A percentile compares a stretch with the other conserved stretches of the same genome.
phyloP scores from a whole-genome alignment of 2,329 filamentous ascomycete species.

The Myriosclerotinia duriaeana region DNA sequence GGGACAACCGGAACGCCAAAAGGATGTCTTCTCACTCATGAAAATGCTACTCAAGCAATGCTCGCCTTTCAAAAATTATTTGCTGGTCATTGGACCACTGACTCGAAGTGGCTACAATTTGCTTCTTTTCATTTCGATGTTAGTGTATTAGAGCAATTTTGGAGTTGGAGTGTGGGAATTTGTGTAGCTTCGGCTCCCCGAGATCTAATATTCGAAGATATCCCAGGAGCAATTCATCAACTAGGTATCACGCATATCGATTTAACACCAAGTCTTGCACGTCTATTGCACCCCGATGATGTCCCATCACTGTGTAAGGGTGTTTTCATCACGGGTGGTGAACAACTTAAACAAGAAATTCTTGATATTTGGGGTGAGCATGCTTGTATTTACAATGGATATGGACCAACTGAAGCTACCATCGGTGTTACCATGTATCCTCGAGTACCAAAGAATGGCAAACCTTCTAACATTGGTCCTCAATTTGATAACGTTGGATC shows the following conservation, averaged over 20 bases:
- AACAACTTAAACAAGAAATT: conserved; percentile 85
- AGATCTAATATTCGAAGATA: conserved; percentile 82
- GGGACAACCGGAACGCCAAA: conserved; percentile 44
- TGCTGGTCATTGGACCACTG: conserved; percentile 65
- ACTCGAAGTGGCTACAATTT: conserved; percentile 86
- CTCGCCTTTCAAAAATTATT: conserved; percentile 82
- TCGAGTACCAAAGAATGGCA: conserved; percentile 73
- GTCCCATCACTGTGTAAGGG: conserved; percentile 77
- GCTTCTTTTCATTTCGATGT: conserved; percentile 95
- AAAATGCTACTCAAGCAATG: conserved; percentile 87
- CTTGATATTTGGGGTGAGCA: conserved; percentile 80
- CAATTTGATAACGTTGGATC: conserved; percentile 87
- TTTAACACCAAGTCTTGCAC: conserved; percentile 82
- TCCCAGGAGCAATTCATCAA: conserved; percentile 68
- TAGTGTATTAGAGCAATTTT: conserved; percentile 89
- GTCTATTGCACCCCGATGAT: conserved; percentile 73
- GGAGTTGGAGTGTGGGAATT: conserved; percentile 91
- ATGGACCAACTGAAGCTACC: conserved; percentile 88
- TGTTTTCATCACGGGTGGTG: conserved; percentile 91
- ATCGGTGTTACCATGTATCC: conserved; percentile 90
- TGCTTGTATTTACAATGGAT: conserved; percentile 84
- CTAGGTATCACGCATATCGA: conserved; percentile 87
- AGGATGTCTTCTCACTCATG: conserved; percentile 77
- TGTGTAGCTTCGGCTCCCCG: conserved; percentile 78
- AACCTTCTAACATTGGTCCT: conserved; percentile 82